A percentile compares a stretch with the other conserved stretches of the same genome.
Evolutionary conservation across 352 stramenopile genomes (phyloP).

Genomic region (Nothophytophthora sp.): DNA sequence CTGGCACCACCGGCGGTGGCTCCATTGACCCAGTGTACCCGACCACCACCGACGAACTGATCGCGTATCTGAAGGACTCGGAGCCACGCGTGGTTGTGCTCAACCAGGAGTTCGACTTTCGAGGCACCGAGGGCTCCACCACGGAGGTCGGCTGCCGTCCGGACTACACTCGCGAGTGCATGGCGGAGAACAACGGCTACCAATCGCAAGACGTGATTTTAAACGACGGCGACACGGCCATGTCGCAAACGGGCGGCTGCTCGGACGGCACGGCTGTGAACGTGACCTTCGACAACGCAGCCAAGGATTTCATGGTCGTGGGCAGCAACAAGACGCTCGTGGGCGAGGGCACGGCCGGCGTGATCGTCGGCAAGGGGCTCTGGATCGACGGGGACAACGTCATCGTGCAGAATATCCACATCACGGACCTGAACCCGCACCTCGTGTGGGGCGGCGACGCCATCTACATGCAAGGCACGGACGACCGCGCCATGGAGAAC

Average conservation of each 20-base stretch:
- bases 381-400: constrained; percentile 30
- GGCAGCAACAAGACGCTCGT: constrained; percentile 34
- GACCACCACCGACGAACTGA: constrained; percentile 34
- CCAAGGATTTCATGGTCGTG: constrained; percentile 15
- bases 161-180: constrained; percentile 26
- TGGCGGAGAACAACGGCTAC: constrained; percentile 39
- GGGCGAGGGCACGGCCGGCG: constrained; percentile 22
- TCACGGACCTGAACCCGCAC: constrained; percentile 49
- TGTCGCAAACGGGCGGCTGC: constrained; percentile 39
- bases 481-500: constrained; percentile 7
- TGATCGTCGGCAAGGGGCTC: constrained; percentile 34
- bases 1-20: constrained; percentile 30
- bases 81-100: constrained; percentile 36
- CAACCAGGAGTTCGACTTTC: constrained; percentile 39
- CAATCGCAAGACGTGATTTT: constrained; percentile 42
- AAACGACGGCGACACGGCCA: constrained; percentile 25
- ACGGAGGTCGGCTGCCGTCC: constrained; percentile 35
- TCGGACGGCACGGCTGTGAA: constrained; percentile 15
- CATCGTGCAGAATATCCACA: constrained; percentile 46
- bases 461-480: constrained; percentile 3
- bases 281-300: constrained; percentile 32
- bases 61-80: constrained; percentile 23
- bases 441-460: constrained; percentile 21
- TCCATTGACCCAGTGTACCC: constrained; percentile 24
- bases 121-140: constrained; percentile 29